These are phyloP conservation scores for Hypsizygus ulmarius DNA, from an alignment of 1,284 basidiomycete genomes.

Conservation along the genomic window DNA sequence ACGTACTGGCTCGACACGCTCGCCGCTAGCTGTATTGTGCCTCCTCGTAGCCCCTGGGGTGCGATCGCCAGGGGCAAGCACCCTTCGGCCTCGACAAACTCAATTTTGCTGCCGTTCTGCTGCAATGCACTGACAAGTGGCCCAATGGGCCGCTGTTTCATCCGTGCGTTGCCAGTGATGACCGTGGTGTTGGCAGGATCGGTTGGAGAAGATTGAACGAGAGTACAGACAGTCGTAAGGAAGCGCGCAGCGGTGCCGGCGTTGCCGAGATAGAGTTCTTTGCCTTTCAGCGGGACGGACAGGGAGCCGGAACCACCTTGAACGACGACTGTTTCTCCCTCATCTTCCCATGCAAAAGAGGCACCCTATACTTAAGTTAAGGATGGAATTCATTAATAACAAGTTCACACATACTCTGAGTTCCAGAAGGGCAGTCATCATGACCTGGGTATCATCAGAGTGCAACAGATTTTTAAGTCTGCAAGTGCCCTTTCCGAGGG, in stretches of 20 bases:
- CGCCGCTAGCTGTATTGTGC: constrained; percentile 85
- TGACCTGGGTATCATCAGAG: constrained; percentile 98
- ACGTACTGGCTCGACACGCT: constrained; percentile 98
- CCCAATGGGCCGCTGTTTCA: constrained; percentile 97
- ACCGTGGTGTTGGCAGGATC: constrained; percentile 55
- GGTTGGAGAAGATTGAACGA: constrained; percentile 57
- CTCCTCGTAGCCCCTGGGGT: constrained; percentile 83
- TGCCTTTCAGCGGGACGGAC: constrained; percentile 72
- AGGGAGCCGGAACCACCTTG: constrained; percentile 83
- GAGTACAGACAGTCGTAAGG: constrained; percentile 92
- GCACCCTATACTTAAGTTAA: constrained; percentile 62
- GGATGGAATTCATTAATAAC: constrained; percentile 6
- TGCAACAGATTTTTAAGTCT: constrained; percentile 89
- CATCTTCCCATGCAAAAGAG: constrained; percentile 84
- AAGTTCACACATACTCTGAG: constrained; percentile 60
- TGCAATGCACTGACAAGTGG: constrained; percentile 92
- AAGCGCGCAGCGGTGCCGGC: constrained; percentile 98
- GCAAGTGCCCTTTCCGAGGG: constrained; percentile 87
- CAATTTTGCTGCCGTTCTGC: constrained; percentile 78
- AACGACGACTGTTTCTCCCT: constrained; percentile 87
- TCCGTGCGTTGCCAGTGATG: constrained; percentile 96
- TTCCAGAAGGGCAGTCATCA: constrained; percentile 93
- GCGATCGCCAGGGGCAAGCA: constrained; percentile 89
- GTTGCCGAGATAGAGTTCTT: constrained; percentile 95
- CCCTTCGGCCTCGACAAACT: constrained; percentile 78